Conservation (phyloP, 768 basidiomycete genomes). For the Punctularia strigosozonata region DNA sequence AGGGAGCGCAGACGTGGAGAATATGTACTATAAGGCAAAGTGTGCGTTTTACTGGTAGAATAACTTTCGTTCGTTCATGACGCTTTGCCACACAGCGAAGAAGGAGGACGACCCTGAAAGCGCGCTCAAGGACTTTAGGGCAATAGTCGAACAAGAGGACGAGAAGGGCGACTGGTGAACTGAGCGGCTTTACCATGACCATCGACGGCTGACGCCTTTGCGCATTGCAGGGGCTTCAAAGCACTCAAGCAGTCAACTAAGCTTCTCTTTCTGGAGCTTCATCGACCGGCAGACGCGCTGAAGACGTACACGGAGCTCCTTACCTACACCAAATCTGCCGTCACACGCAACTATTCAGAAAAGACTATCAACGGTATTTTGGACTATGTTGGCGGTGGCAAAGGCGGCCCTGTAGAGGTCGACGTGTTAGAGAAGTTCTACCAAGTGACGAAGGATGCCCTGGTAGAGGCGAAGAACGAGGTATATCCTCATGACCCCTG, state of each 20-base stretch:
- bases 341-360: constrained; percentile 93
- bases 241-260: constrained; percentile 97
- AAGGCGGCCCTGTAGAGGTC: constrained; percentile 68
- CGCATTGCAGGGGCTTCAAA: constrained; percentile 84
- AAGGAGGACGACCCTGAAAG: constrained; percentile 92
- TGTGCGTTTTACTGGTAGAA: constrained; percentile 36
- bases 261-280: constrained; percentile 70
- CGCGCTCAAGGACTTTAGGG: constrained; percentile 80
- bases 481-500: constrained; percentile 26
- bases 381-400: constrained; percentile 92
- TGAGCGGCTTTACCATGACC: not conserved
- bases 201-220: constrained; percentile 1
- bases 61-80: not conserved
- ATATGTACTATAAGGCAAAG: constrained; percentile 97
- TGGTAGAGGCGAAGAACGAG: constrained; percentile 95
- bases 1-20: constrained; percentile 85
- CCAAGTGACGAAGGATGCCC: constrained; percentile 78
- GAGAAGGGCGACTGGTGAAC: constrained; percentile 89
- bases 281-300: constrained; percentile 75
- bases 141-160: constrained; percentile 84
- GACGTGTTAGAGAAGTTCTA: constrained; percentile 92
- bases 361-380: constrained; percentile 98
- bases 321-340: constrained; percentile 90
- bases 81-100: constrained; percentile 39
- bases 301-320: constrained; percentile 78